These are phyloP conservation scores for Magnusiomyces paraingens DNA, from an alignment of 1,139 yeast species.

Conservation along the genomic window DNA sequence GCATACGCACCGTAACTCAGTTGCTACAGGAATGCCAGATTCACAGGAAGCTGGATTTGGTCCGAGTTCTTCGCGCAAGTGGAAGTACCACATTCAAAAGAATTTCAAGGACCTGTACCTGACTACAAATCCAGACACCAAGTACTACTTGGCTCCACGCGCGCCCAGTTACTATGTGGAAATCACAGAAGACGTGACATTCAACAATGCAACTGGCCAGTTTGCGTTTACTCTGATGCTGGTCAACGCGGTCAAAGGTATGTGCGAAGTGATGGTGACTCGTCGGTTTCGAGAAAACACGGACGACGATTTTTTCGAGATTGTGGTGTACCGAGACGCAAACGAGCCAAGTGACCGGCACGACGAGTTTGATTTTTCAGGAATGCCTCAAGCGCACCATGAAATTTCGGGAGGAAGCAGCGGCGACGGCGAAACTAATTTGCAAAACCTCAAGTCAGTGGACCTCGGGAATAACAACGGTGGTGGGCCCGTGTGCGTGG, in stretches of 20 bases:
- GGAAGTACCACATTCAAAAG: conserved; percentile 29
- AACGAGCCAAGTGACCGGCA: neutral
- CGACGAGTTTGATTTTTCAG: conserved; percentile 1
- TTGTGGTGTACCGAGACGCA: neutral
- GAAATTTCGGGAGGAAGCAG: no score
- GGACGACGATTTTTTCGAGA: conserved; percentile 1
- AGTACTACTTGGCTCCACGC: conserved; percentile 23
- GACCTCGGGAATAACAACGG: no score
- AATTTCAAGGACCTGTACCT: conserved; percentile 28
- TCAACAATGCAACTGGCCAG: conserved; percentile 6
- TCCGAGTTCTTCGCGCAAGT: conserved; percentile 6
- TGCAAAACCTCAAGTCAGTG: no score
- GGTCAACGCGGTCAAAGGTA: conserved; percentile 3
- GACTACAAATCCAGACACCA: conserved; percentile 29
- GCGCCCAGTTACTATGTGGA: conserved; percentile 29
- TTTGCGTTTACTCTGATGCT: conserved; percentile 16
- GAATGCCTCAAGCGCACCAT: no score
- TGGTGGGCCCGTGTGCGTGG: no score
- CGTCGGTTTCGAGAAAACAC: conserved; percentile 2
- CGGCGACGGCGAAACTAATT: no score
- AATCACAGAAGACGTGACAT: conserved; percentile 1
- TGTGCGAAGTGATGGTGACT: conserved; percentile 4
- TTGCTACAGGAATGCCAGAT: neutral
- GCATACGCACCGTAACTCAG: neutral
- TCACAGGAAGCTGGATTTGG: neutral